Conservation (phyloP, 148 eudicot species). For the Vaccinium darrowii region DNA sequence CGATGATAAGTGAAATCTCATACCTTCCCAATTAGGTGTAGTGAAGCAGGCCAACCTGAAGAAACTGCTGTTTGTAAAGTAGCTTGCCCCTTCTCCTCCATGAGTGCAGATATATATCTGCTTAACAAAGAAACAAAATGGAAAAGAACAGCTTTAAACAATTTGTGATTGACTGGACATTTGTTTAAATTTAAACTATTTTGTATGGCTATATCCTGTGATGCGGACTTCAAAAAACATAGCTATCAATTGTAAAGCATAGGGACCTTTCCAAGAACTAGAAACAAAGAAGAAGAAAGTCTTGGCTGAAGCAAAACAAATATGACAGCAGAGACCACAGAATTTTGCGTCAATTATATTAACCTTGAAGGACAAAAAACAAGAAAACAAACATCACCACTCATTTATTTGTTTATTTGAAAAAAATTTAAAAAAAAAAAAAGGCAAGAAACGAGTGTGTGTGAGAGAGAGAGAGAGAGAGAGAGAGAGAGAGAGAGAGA, state of each 20-base stretch:
- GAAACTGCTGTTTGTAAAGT: conserved; percentile 67
- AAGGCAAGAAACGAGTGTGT: neutral
- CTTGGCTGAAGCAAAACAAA: neutral
- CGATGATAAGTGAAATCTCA: neutral
- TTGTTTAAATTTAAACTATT: neutral
- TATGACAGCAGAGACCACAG: neutral
- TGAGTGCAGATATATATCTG: conserved; percentile 90
- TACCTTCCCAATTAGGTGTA: conserved; percentile 99
- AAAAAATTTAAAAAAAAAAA: neutral
- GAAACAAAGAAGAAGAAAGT: neutral
- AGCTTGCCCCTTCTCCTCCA: conserved; percentile 52
- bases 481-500: neutral
- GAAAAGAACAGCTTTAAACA: neutral
- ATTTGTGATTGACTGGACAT: neutral
- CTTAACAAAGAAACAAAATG: conserved; percentile 16
- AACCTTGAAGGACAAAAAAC: neutral
- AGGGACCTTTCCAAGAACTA: neutral
- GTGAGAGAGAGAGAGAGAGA: neutral
- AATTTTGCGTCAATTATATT: neutral
- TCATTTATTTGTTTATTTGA: neutral
- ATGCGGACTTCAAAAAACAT: neutral
- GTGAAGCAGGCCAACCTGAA: conserved; percentile 93
- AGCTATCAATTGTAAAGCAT: neutral
- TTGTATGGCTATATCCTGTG: neutral
- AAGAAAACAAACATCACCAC: neutral